A percentile compares a stretch with the other conserved stretches of the same genome.
Conservation (phyloP, 768 basidiomycete genomes). For the Rhizopogon vulgaris region DNA sequence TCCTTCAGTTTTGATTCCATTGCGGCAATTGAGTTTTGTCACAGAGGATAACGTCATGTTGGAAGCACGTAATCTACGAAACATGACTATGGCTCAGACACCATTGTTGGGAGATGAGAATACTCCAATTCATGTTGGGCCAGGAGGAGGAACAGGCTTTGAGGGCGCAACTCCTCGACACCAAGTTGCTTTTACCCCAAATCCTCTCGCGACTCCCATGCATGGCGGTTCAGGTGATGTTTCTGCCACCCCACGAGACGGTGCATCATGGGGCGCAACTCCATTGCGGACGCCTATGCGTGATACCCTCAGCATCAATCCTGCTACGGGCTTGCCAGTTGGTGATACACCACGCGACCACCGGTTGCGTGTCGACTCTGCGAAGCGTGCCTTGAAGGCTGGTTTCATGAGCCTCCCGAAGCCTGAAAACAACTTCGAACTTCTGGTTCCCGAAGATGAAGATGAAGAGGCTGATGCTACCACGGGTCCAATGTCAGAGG, state of each 20-base stretch:
- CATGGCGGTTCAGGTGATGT: conserved; percentile 37
- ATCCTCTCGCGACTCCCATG: conserved; percentile 87
- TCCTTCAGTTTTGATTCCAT: not conserved
- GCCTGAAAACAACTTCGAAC: conserved; percentile 96
- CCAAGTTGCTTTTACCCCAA: conserved; percentile 87
- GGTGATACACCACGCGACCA: conserved; percentile 76
- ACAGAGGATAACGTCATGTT: conserved; percentile 93
- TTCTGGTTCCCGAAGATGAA: conserved; percentile 87
- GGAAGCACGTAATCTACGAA: conserved; percentile 92
- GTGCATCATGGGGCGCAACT: conserved; percentile 48
- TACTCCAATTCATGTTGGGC: conserved; percentile 76
- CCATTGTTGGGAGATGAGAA: conserved; percentile 97
- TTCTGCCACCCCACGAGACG: conserved; percentile 50
- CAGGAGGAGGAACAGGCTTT: conserved; percentile 84
- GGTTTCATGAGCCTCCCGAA: conserved; percentile 82
- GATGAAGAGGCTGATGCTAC: conserved; percentile 36
- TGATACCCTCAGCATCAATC: conserved; percentile 88
- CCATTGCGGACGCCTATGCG: conserved; percentile 93
- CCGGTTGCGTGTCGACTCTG: conserved; percentile 51
- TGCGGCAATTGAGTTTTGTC: conserved; percentile 4
- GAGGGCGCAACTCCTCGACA: conserved; percentile 94
- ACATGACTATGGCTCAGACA: conserved; percentile 89
- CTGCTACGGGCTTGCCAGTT: conserved; percentile 47
- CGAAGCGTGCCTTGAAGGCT: conserved; percentile 71
- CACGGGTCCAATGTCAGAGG: conserved; percentile 35